Evolutionary conservation across 2,329 filamentous ascomycete species (phyloP).

Genomic region (Basipetospora sp.): DNA sequence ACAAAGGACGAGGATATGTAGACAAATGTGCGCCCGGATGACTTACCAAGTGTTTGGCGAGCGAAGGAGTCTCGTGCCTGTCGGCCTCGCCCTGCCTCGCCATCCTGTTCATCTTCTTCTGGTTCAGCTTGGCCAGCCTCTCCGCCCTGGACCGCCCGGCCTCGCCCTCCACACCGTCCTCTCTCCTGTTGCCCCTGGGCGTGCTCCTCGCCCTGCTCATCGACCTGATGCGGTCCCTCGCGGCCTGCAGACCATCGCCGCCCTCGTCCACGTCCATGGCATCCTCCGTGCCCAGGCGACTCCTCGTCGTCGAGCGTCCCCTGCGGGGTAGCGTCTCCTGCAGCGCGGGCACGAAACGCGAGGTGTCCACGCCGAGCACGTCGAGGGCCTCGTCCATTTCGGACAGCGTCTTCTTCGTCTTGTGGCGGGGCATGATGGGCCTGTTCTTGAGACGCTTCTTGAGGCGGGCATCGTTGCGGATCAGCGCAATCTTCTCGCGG

Average conservation of each 20-base stretch:
- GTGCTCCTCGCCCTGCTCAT: constrained; percentile 53
- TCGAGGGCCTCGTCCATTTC: constrained; percentile 79
- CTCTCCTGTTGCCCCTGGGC: constrained; percentile 45
- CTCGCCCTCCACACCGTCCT: constrained; percentile 62
- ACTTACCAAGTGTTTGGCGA: constrained; percentile 84
- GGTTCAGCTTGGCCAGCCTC: constrained; percentile 70
- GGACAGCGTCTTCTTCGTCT: constrained; percentile 65
- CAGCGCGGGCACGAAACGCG: constrained; percentile 14
- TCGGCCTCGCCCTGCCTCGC: constrained; percentile 93
- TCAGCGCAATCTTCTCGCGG: constrained; percentile 81
- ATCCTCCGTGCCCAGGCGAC: constrained; percentile 47
- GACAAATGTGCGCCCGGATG: no score
- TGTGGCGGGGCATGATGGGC: constrained; percentile 75
- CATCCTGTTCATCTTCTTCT: constrained; percentile 98
- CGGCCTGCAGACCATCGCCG: constrained; percentile 19
- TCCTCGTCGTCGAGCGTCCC: constrained; percentile 54
- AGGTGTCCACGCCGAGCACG: constrained; percentile 71
- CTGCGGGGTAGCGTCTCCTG: constrained; percentile 55
- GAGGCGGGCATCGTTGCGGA: constrained; percentile 88
- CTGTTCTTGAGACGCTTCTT: constrained; percentile 96
- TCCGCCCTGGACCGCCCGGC: constrained; percentile 62
- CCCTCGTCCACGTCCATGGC: constrained; percentile 57
- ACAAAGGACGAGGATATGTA: constrained; percentile 1
- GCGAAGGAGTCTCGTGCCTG: constrained; percentile 65
- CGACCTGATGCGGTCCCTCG: constrained; percentile 49